Conservation (phyloP, 1,284 basidiomycete species). For the Cutaneotrichosporon arboriforme region DNA sequence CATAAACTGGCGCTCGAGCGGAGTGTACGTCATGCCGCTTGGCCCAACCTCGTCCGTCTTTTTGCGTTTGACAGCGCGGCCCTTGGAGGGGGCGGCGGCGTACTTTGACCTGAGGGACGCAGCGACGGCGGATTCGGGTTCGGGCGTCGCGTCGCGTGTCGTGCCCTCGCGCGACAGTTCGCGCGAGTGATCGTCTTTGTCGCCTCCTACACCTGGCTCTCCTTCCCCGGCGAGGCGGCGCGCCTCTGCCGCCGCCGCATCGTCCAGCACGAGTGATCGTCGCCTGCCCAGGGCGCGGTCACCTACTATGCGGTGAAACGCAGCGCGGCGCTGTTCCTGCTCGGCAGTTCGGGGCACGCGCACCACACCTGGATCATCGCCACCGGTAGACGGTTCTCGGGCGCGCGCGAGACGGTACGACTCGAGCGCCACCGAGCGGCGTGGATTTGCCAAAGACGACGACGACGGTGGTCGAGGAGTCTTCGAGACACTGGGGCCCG, state of each 20-base stretch:
- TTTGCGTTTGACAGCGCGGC: constrained; percentile 29
- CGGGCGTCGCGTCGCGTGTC: constrained; percentile 2
- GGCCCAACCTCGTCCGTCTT: constrained; percentile 61
- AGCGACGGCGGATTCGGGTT: constrained; percentile 17
- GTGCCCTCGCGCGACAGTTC: not conserved
- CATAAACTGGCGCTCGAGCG: constrained; percentile 72
- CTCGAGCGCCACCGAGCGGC: constrained; percentile 6
- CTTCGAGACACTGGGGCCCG: not conserved
- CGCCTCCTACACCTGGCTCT: constrained; percentile 20
- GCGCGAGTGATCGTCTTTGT: constrained; percentile 3
- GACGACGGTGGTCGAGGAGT: not conserved
- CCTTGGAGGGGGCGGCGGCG: constrained; percentile 19
- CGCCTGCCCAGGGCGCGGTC: constrained; percentile 33
- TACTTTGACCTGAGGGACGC: constrained; percentile 32
- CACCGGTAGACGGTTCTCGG: not conserved
- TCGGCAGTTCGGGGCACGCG: constrained; percentile 22
- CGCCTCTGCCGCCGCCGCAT: constrained; percentile 40
- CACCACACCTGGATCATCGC: not conserved
- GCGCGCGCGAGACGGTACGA: constrained; percentile 19
- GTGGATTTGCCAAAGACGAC: too few relatives aligned
- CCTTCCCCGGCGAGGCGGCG: constrained; percentile 15
- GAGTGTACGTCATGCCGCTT: constrained; percentile 71
- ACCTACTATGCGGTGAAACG: constrained; percentile 27
- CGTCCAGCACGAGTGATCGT: constrained; percentile 43
- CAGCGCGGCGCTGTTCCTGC: constrained; percentile 31